These are phyloP conservation scores for Coniochaeta ligniaria DNA, from an alignment of 2,329 filamentous ascomycete species.

Conservation along the genomic window DNA sequence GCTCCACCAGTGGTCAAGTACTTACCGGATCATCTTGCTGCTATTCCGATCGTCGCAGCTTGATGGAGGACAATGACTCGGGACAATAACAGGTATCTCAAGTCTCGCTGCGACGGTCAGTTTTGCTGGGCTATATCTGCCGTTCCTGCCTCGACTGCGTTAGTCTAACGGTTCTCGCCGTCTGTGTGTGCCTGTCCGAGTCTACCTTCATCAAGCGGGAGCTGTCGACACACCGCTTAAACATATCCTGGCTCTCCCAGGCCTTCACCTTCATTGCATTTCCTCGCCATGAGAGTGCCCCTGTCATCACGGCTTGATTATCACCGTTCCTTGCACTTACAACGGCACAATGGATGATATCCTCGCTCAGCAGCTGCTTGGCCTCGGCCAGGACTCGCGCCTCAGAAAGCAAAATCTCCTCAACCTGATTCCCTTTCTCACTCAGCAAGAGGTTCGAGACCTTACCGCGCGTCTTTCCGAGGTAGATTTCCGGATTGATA, in stretches of 20 bases:
- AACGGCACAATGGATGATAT: not conserved
- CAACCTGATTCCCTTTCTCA: conserved; percentile 3
- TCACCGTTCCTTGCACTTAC: too few relatives aligned
- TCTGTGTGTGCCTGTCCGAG: not conserved
- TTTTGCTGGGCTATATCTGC: too few relatives aligned
- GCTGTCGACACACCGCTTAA: not conserved
- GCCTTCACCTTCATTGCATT: not conserved
- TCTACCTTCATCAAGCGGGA: not conserved
- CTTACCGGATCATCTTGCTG: too few relatives aligned
- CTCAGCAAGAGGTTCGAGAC: conserved; percentile 3
- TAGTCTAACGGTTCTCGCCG: too few relatives aligned
- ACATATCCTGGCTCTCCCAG: not conserved
- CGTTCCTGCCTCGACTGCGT: too few relatives aligned
- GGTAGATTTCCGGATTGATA: conserved; percentile 7
- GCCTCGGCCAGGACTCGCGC: conserved; percentile 16
- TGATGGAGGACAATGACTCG: too few relatives aligned
- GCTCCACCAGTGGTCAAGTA: too few relatives aligned
- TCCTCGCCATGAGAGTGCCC: not conserved
- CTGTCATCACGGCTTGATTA: not conserved
- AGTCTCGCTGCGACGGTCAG: too few relatives aligned
- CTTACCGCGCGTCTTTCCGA: not conserved
- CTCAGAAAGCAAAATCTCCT: conserved; percentile 4
- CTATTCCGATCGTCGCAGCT: too few relatives aligned
- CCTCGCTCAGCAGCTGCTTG: not conserved
- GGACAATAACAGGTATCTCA: too few relatives aligned